phyloP scores from a whole-genome alignment of 1,284 basidiomycete genomes.

The Paramarasmius palmivorus region DNA sequence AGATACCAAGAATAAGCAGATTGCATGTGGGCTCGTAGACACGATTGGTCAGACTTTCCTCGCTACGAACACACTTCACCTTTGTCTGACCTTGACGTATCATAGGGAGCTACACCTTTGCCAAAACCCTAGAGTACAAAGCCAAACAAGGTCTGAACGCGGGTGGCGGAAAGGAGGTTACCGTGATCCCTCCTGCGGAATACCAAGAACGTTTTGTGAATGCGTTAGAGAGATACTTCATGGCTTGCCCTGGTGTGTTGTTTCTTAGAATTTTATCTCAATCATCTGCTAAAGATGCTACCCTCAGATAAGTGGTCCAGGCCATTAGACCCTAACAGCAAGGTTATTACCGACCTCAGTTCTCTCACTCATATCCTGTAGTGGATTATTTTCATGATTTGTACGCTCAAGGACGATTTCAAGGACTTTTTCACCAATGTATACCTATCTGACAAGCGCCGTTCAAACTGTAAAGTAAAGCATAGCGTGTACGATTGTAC shows the following conservation, averaged over 20 bases:
- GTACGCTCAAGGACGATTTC: neutral
- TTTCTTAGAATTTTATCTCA: neutral
- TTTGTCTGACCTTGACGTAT: neutral
- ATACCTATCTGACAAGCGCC: too few species aligned
- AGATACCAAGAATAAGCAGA: slow-evolving; percentile 61
- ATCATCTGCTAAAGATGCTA: neutral
- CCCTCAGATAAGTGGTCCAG: slow-evolving; percentile 49
- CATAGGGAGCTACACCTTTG: slow-evolving; percentile 71
- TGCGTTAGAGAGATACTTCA: slow-evolving; percentile 68
- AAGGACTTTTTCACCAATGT: neutral
- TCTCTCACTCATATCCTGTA: slow-evolving; percentile 17
- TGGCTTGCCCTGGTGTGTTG: slow-evolving; percentile 65
- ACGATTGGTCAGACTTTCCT: slow-evolving; percentile 57
- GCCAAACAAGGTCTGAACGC: slow-evolving; percentile 68
- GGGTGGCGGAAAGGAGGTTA: slow-evolving; percentile 59
- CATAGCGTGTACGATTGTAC: too few species aligned
- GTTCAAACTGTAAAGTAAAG: too few species aligned
- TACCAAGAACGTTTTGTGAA: slow-evolving; percentile 71
- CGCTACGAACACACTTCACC: neutral
- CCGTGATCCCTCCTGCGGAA: slow-evolving; percentile 69
- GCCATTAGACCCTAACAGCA: slow-evolving; percentile 22
- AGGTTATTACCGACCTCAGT: slow-evolving; percentile 9
- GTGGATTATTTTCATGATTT: neutral
- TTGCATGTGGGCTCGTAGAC: slow-evolving; percentile 77
- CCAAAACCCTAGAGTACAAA: slow-evolving; percentile 77